Base-by-base conservation (phyloP, 306 rosid genomes). In the Cicer yamashitae region DNA sequence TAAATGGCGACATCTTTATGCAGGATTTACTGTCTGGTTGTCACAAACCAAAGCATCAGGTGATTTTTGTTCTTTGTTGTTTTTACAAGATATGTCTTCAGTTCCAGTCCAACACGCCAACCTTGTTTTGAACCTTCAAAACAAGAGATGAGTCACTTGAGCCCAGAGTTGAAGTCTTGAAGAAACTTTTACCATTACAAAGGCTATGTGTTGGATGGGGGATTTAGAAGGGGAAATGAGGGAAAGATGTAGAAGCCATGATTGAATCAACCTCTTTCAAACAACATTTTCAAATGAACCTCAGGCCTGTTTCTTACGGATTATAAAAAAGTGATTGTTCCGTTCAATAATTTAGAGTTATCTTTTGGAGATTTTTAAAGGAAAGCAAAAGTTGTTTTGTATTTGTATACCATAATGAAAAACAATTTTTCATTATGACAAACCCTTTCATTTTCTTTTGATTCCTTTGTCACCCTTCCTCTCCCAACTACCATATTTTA, bases 1-100 rank as follows among this genome's bases (percentile, higher is more conserved):
- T 82, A 86, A 86, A 59, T 94, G 99, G 96, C 82, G 13, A 76
- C 96, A 94, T 88, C 96, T 94, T 47, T 79, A 85, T 81, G 91
- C 96, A 1, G 97, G 99, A 66, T 94, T 92, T 83, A 92, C 93
- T 17, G 79, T 92, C 74, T 94, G 96, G 96, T 78, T 94, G 82
- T 94, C 96, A 25, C 88, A 85, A 63, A 94, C 97, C n/a, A 89
- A 90, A 77, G 91, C 97, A 59, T 37, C 47, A 60, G 96, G 97
- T 90, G 70, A 70, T 43, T 75, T 41, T 78, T 60, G 43, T 75
- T 52, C 37, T 53, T 69, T n/a, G 18, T 59, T 11, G 17, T 60
- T 74, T 54, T 17, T 52, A 56, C 70, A 65, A 13, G 38, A 78
- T 56, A 74, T n/a, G 8, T 54, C 74, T 70, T 62, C 58, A 45